Conservation (phyloP, 2,329 filamentous ascomycete species). For the Penicillium palitans region DNA sequence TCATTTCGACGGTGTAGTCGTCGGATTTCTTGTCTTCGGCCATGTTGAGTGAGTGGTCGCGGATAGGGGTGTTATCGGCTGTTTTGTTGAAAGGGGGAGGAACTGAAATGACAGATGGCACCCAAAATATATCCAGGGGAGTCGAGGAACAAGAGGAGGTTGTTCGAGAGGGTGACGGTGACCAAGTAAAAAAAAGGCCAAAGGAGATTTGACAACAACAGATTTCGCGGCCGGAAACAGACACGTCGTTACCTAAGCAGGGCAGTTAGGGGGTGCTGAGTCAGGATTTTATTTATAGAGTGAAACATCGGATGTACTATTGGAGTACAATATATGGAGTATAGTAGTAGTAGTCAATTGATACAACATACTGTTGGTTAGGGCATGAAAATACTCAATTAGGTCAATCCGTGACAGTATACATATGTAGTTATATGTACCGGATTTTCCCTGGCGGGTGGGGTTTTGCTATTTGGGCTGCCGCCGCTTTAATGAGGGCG, state of each 20-base stretch:
- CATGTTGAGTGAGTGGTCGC: slow-evolving; percentile 56
- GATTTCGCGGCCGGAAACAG: slow-evolving; percentile 15
- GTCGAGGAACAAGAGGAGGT: slow-evolving; percentile 4
- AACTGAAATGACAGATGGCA: slow-evolving; percentile 5
- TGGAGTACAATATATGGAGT: background rate
- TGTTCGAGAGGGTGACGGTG: slow-evolving; percentile 1
- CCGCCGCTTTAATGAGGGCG: too few species aligned
- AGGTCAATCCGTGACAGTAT: background rate
- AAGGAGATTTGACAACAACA: slow-evolving; percentile 12
- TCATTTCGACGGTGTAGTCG: slow-evolving; percentile 72
- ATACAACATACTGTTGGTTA: too few species aligned
- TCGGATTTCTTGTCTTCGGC: slow-evolving; percentile 84
- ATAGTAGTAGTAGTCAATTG: background rate
- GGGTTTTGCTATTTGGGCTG: too few species aligned
- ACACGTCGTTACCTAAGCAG: slow-evolving; percentile 5
- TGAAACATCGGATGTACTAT: background rate
- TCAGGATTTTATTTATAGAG: slow-evolving; percentile 11
- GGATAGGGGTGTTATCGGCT: slow-evolving; percentile 8
- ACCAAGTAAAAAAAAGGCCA: slow-evolving; percentile 5
- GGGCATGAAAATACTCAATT: background rate
- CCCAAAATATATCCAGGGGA: slow-evolving; percentile 1
- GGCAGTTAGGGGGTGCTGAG: slow-evolving; percentile 10
- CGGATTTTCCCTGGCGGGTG: too few species aligned
- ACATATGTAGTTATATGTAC: background rate
- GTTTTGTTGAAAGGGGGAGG: slow-evolving; percentile 1